Conservation (phyloP, 2,329 filamentous ascomycete genomes). For the Aspergillus sojae region DNA sequence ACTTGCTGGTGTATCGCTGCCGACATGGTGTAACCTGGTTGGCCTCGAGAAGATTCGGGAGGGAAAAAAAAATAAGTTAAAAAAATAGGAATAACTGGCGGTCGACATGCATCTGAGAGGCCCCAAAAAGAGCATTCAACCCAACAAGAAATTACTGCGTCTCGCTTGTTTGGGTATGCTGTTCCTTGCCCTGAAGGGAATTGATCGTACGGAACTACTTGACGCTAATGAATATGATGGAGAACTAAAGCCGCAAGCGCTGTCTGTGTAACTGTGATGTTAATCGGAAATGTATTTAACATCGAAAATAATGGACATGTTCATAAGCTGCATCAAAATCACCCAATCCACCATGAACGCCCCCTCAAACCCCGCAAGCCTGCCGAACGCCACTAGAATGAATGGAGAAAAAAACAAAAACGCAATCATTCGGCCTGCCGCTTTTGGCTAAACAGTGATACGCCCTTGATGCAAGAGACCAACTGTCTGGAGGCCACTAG, state of each 20-base stretch:
- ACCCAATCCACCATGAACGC: background rate
- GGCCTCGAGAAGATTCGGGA: background rate
- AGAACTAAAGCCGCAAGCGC: background rate
- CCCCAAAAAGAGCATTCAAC: background rate
- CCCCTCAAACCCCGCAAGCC: background rate
- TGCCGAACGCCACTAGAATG: background rate
- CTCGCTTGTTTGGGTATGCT: background rate
- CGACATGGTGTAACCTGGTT: background rate
- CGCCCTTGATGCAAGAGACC: constrained; percentile 27
- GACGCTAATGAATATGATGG: background rate
- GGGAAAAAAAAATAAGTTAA: background rate
- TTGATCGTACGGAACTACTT: background rate
- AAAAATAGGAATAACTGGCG: too few relatives aligned
- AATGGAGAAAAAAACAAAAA: background rate
- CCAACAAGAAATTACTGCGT: background rate
- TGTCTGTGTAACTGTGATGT: background rate
- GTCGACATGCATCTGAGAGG: background rate
- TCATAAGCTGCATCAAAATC: background rate
- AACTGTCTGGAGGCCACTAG: constrained; percentile 23
- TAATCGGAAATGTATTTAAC: background rate
- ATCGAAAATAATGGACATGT: background rate
- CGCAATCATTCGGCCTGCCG: background rate
- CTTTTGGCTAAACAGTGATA: constrained; percentile 22
- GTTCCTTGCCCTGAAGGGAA: constrained; percentile 1
- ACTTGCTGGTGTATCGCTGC: background rate